A percentile compares a stretch with the other conserved stretches of the same genome.
Conservation (phyloP, 2,329 filamentous ascomycete species). For the Colletotrichum godetiae region DNA sequence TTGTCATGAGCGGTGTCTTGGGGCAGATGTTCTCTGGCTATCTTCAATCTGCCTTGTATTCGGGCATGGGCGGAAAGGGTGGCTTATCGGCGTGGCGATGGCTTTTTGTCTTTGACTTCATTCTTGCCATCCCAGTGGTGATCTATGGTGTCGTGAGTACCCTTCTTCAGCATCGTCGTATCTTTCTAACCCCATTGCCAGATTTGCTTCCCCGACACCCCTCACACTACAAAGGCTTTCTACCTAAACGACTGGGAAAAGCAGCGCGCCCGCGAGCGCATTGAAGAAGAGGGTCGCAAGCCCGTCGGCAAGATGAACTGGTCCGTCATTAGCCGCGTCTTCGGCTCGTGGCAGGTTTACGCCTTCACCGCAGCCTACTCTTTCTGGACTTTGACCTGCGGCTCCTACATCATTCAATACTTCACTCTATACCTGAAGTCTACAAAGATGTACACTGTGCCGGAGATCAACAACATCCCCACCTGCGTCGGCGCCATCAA, state of each 20-base stretch:
- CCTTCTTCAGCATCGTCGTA: not conserved
- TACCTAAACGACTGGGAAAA: constrained; percentile 66
- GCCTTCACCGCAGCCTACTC: constrained; percentile 53
- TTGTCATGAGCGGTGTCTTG: constrained; percentile 67
- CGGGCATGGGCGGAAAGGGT: constrained; percentile 46
- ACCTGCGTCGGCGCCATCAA: constrained; percentile 56
- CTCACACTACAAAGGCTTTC: constrained; percentile 53
- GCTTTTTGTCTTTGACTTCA: constrained; percentile 53
- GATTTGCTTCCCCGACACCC: constrained; percentile 54
- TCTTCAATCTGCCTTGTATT: constrained; percentile 47
- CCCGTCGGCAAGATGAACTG: constrained; percentile 50
- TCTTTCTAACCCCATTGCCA: not conserved
- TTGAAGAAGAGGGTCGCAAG: constrained; percentile 65
- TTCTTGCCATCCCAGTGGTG: constrained; percentile 50
- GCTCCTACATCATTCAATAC: constrained; percentile 53
- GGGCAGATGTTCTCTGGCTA: constrained; percentile 52
- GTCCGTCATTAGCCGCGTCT: constrained; percentile 50
- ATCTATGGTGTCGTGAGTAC: constrained; percentile 44
- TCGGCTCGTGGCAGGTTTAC: constrained; percentile 56
- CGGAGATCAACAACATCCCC: constrained; percentile 58
- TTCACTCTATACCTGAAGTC: constrained; percentile 54
- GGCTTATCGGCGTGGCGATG: constrained; percentile 50
- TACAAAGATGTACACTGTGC: constrained; percentile 47
- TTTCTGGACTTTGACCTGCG: constrained; percentile 52
- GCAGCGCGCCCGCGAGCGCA: constrained; percentile 73